Percentiles rank a stretch among this genome's conserved stretches.
Evolutionary conservation across 108 stramenopile species (phyloP).

Genomic region (Mediolabrus comicus): DNA sequence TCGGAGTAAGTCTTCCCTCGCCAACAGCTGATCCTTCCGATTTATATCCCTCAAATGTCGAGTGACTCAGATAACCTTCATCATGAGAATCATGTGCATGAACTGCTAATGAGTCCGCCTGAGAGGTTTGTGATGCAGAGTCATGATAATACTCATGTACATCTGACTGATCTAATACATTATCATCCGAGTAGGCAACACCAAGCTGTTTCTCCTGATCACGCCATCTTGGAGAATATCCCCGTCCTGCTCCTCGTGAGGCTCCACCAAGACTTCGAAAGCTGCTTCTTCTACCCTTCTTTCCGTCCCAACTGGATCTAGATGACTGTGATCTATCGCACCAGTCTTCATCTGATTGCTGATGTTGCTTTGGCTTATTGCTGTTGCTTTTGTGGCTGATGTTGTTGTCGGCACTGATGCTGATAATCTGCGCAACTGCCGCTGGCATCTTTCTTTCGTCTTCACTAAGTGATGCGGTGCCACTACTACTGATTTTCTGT

Average conservation of each 20-base stretch:
- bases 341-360: not conserved
- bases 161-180: conserved; percentile 1
- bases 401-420: not conserved
- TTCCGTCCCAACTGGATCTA: not conserved
- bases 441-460: not conserved
- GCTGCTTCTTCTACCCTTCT: not conserved
- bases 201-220: not conserved
- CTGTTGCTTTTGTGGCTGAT: not conserved
- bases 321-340: not conserved
- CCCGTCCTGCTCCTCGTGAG: not conserved
- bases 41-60: conserved; percentile 11
- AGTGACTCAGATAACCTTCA: conserved; percentile 14
- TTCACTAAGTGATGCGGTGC: not conserved
- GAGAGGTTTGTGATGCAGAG: not conserved
- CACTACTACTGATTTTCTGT: not conserved
- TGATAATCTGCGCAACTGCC: not conserved
- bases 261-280: not conserved
- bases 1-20: not conserved
- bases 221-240: not conserved
- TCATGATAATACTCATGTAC: not conserved
- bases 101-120: not conserved
- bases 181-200: conserved; percentile 1
- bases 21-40: not conserved
- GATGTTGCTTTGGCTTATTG: not conserved
- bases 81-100: conserved; percentile 2